Conservation (phyloP, 139 green algal species). For the Zygnema cylindricum region DNA sequence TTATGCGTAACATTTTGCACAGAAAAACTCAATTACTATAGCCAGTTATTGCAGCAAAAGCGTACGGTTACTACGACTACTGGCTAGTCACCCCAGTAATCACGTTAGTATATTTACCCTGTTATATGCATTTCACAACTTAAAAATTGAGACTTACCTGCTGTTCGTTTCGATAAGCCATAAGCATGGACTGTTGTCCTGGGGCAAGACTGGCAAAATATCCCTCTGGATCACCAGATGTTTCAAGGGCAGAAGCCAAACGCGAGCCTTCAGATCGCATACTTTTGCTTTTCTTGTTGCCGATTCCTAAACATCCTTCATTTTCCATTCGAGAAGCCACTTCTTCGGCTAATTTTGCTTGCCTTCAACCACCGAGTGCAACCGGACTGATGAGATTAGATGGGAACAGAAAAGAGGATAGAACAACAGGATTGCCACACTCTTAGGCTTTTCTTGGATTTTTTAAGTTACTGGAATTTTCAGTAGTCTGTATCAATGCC, state of each 20-base stretch:
- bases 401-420: too few relatives aligned
- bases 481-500: too few relatives aligned
- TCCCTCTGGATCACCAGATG: neutral
- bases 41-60: too few relatives aligned
- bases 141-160: neutral
- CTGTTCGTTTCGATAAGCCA: neutral
- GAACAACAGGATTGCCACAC: too few relatives aligned
- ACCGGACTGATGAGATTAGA: too few relatives aligned
- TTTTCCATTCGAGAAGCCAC: neutral
- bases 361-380: constrained; percentile 7
- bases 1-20: too few relatives aligned
- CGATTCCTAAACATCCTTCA: constrained; percentile 3
- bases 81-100: too few relatives aligned
- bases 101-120: too few relatives aligned
- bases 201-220: neutral
- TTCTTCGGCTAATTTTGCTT: neutral
- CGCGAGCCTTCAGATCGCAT: neutral
- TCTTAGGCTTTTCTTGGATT: too few relatives aligned
- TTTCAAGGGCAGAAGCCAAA: neutral
- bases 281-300: neutral
- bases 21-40: too few relatives aligned
- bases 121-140: neutral
- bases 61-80: too few relatives aligned
- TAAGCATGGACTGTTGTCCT: neutral
- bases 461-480: too few relatives aligned